Percentiles rank a stretch among this genome's conserved stretches.
These are phyloP conservation scores for Drosera spatulata DNA, from an alignment of 179 eudicot species.

Conservation along the genomic window DNA sequence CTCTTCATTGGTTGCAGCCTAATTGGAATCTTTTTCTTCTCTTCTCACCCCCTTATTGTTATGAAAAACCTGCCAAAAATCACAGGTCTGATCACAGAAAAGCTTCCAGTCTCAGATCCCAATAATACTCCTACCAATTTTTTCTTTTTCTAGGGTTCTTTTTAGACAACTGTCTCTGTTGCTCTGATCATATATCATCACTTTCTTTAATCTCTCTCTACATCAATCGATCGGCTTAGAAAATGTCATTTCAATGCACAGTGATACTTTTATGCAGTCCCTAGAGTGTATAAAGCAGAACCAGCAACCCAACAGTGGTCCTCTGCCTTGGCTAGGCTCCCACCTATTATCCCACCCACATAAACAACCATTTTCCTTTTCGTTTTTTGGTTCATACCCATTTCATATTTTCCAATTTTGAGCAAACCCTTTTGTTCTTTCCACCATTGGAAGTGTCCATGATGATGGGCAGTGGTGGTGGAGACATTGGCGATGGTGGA, in stretches of 20 bases:
- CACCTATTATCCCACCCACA: background rate
- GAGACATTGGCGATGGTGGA: conserved; percentile 15
- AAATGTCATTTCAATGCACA: too few species aligned
- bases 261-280: too few species aligned
- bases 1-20: background rate
- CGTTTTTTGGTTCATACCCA: background rate
- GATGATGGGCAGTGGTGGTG: conserved; percentile 10
- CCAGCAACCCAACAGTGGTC: background rate
- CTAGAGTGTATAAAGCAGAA: too few species aligned
- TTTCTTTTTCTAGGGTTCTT: background rate
- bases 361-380: background rate
- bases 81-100: background rate
- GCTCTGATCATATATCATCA: background rate
- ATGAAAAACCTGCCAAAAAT: background rate
- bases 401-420: background rate
- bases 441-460: conserved; percentile 16
- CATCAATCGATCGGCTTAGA: background rate
- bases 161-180: background rate
- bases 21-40: background rate
- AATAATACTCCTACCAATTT: background rate
- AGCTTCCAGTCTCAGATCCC: background rate
- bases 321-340: background rate
- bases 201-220: background rate
- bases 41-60: background rate
- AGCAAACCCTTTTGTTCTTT: background rate